Evolutionary conservation across 2,329 filamentous ascomycete species (phyloP), one percentile per base, ranked within the genome.

Genomic region (Aspergillus brunneoviolaceus): DNA sequence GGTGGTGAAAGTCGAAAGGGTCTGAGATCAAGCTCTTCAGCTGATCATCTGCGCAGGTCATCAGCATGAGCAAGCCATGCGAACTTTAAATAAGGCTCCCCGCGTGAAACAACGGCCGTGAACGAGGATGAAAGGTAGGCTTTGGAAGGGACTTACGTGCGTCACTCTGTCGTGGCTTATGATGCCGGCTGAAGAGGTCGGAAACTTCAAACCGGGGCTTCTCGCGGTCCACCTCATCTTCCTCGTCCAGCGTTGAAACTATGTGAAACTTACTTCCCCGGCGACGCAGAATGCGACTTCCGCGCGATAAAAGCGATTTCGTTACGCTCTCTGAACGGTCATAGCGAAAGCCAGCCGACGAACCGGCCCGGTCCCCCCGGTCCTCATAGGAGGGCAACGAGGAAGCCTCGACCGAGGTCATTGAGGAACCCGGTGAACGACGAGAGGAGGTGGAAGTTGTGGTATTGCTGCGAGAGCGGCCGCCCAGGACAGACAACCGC

Each of bases 1-100:
- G 72, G 67, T 88, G 86, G 63, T 87, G 84, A 68, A 88, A 88
- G 66, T 86, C 84, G 71, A 86, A 88, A 1, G 86, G 86, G 59
- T 81, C 81, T 0, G 86, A 88, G 55, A 88, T 88, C 59, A 77
- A 76, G 48, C 73, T 74, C 69, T 83, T 84, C 56, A 78, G 58
- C 21, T 73, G 72, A 57, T 76, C 72, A 64, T 76, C 77, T 80
- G 62, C 48, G 63, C 31, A 29, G 25, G 51, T 29, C 47, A 47
- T 52, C 51, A 59, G 42, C 49, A 52, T 51, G 33, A 49, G 12
- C 27, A 58, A 54, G 51, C 51, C 49, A 50, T 47, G 35, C 47
- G 6, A 47, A 21, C 49, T 42, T 29, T 16, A 35, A n/a, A 49
- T n/a, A n/a, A 10, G 27, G 53, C 19, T 23, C 14, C 23, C 55